Evolutionary conservation across 495 filamentous ascomycete species (phyloP).

Genomic region (Podospora pseudocomata): DNA sequence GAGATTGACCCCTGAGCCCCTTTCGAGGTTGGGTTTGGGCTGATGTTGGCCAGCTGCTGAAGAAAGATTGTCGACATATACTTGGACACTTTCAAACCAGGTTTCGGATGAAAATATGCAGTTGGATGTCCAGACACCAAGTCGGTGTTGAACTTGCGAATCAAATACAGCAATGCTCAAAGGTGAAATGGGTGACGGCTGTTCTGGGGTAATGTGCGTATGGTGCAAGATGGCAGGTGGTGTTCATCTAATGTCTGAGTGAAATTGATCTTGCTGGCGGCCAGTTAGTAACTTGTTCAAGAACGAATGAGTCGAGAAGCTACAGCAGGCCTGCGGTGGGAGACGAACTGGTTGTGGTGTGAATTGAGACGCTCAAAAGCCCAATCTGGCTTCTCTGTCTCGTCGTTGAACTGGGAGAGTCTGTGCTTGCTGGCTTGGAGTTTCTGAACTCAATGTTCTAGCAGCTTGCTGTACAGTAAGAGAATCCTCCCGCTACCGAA

Average conservation of each 20-base stretch:
- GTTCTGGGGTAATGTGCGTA: neutral
- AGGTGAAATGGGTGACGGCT: neutral
- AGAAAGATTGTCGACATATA: neutral
- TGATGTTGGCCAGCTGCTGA: neutral
- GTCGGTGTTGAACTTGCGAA: neutral
- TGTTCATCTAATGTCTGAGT: neutral
- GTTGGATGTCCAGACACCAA: neutral
- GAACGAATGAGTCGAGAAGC: neutral
- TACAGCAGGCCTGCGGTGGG: neutral
- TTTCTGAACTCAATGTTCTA: neutral
- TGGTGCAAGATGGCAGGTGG: neutral
- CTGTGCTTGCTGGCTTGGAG: neutral
- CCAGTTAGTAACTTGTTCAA: neutral
- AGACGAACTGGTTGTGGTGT: neutral
- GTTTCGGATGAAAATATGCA: neutral
- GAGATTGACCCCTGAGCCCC: neutral
- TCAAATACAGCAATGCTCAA: neutral
- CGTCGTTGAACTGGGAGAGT: neutral
- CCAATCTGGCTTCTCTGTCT: neutral
- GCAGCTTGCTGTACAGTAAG: neutral
- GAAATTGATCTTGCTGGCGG: neutral
- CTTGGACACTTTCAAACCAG: neutral
- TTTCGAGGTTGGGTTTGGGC: neutral
- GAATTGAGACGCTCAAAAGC: neutral
- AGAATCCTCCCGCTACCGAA: neutral